phyloP scores from a whole-genome alignment of 768 basidiomycete species.

The Suillus tomentosus region DNA sequence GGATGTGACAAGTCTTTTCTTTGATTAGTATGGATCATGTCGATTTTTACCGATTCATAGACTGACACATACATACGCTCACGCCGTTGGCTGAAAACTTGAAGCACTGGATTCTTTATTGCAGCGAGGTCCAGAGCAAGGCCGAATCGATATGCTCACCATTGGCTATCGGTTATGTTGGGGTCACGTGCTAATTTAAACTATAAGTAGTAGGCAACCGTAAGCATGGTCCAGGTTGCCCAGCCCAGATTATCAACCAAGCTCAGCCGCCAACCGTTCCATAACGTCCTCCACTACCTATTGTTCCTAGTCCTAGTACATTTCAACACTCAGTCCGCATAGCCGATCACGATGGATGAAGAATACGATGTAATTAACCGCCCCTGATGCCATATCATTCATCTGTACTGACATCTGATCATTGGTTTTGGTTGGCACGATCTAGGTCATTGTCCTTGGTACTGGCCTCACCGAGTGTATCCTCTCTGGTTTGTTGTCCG shows the following conservation, averaged over 20 bases:
- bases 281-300: not conserved
- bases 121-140: no score
- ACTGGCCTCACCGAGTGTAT: slow-evolving; percentile 99
- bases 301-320: slow-evolving; percentile 11
- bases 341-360: slow-evolving; percentile 82
- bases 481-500: slow-evolving; percentile 96
- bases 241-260: not conserved
- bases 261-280: slow-evolving; percentile 5
- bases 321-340: slow-evolving; percentile 17
- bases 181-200: slow-evolving; percentile 25
- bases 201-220: slow-evolving; percentile 32
- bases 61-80: no score
- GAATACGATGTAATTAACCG: slow-evolving; percentile 83
- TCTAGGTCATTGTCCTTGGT: slow-evolving; percentile 86
- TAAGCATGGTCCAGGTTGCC: not conserved
- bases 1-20: not conserved
- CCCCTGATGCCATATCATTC: slow-evolving; percentile 7
- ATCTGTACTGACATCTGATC: slow-evolving; percentile 8
- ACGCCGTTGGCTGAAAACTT: no score
- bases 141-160: no score
- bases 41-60: no score
- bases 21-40: not conserved
- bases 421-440: slow-evolving; percentile 15
- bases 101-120: no score
- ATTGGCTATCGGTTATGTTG: not conserved